Evolutionary conservation across 352 stramenopile species (phyloP).

Genomic region (Phytopythium oedochilum): DNA sequence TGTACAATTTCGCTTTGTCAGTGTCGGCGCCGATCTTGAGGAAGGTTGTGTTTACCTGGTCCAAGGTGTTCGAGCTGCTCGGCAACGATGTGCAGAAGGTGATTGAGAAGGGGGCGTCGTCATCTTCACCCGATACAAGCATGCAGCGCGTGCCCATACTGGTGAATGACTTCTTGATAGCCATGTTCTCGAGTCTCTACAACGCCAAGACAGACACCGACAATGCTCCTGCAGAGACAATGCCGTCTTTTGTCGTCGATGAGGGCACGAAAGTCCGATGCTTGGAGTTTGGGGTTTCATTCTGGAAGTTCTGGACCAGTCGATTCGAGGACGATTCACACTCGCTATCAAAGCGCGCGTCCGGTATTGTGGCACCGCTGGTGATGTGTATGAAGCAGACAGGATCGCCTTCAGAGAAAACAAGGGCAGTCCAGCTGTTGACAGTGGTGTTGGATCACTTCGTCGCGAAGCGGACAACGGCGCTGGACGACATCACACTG

Average conservation of each 20-base stretch:
- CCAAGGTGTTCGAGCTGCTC: constrained; percentile 65
- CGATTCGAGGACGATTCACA: constrained; percentile 40
- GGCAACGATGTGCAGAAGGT: constrained; percentile 22
- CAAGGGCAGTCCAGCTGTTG: constrained; percentile 56
- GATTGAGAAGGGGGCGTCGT: constrained; percentile 24
- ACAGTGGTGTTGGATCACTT: constrained; percentile 51
- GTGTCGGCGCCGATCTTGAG: constrained; percentile 60
- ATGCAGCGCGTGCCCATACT: constrained; percentile 44
- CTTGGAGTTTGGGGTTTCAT: constrained; percentile 67
- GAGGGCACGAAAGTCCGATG: constrained; percentile 55
- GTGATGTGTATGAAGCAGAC: constrained; percentile 45
- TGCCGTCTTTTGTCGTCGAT: constrained; percentile 18
- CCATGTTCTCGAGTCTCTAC: constrained; percentile 40
- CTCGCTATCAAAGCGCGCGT: constrained; percentile 49
- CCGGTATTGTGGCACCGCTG: constrained; percentile 41
- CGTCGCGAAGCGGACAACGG: constrained; percentile 45
- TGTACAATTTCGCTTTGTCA: constrained; percentile 52
- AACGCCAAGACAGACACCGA: background rate
- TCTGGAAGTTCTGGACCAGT: constrained; percentile 68
- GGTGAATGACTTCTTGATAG: constrained; percentile 70
- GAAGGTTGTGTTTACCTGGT: constrained; percentile 75
- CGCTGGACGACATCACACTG: constrained; percentile 44
- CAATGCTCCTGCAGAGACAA: constrained; percentile 16
- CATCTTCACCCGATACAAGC: constrained; percentile 5
- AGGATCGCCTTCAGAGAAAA: constrained; percentile 44